A percentile compares a stretch with the other conserved stretches of the same genome.
These are phyloP conservation scores for Mycena chlorophos DNA, from an alignment of 768 basidiomycete genomes.

Conservation along the genomic window DNA sequence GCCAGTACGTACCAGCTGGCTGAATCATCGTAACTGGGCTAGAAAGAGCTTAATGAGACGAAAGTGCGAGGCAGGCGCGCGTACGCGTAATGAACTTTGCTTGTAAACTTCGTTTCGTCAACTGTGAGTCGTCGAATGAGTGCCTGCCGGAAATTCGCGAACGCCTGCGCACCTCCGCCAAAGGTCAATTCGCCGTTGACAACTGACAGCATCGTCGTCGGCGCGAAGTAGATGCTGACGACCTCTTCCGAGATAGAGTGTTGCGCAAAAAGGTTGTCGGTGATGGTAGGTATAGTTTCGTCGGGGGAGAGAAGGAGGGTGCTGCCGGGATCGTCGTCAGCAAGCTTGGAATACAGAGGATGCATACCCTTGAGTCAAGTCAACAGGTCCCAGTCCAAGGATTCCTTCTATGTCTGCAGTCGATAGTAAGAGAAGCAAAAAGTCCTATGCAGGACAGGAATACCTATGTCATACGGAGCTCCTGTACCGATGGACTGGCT, in stretches of 20 bases:
- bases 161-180: too few relatives aligned
- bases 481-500: conserved; percentile 32
- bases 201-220: conserved; percentile 28
- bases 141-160: too few relatives aligned
- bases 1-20: too few relatives aligned
- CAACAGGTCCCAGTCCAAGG: conserved; percentile 54
- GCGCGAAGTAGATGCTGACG: conserved; percentile 41
- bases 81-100: conserved; percentile 35
- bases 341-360: not conserved
- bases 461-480: not conserved
- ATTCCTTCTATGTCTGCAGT: conserved; percentile 40
- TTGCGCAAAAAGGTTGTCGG: conserved; percentile 38
- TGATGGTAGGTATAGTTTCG: conserved; percentile 39
- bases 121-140: too few relatives aligned
- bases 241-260: conserved; percentile 30
- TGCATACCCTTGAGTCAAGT: conserved; percentile 39
- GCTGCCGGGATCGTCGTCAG: not conserved
- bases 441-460: not conserved
- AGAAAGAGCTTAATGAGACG: too few relatives aligned
- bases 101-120: conserved; percentile 29
- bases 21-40: too few relatives aligned
- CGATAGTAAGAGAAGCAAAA: not conserved
- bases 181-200: conserved; percentile 25
- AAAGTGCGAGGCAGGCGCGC: conserved; percentile 33
- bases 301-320: conserved; percentile 12